Percentiles rank a stretch among this genome's conserved stretches.
phyloP scores from a whole-genome alignment of 192 early-diverging fungal genomes.

The Coemansia javaensis region DNA sequence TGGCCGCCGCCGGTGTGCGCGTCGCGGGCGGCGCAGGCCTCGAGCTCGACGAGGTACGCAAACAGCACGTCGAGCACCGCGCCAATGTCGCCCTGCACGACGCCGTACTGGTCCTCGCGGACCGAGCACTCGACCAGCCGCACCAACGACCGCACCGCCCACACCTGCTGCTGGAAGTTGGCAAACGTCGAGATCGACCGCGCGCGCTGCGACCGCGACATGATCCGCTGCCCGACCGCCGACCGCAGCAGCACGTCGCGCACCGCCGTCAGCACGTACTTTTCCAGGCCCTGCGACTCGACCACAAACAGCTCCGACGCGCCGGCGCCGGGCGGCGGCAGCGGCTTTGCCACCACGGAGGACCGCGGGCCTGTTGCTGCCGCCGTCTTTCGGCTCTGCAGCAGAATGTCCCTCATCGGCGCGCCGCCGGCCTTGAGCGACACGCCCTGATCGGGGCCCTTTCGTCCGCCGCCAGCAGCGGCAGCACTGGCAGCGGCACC shows the following conservation, averaged over 20 bases:
- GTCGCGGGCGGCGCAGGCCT: slow-evolving; percentile 12
- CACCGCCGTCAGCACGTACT: slow-evolving; percentile 40
- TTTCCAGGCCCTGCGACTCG: slow-evolving; percentile 48
- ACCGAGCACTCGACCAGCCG: slow-evolving; percentile 42
- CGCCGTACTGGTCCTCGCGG: slow-evolving; percentile 39
- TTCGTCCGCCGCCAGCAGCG: not conserved
- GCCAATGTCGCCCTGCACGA: slow-evolving; percentile 42
- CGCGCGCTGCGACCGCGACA: slow-evolving; percentile 21
- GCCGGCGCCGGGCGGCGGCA: no score
- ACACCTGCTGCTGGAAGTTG: slow-evolving; percentile 49
- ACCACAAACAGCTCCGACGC: slow-evolving; percentile 29
- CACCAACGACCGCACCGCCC: slow-evolving; percentile 42
- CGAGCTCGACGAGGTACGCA: slow-evolving; percentile 33
- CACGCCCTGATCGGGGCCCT: not conserved
- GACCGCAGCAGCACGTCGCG: slow-evolving; percentile 39
- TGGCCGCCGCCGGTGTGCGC: slow-evolving; percentile 17
- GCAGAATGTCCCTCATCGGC: slow-evolving; percentile 33
- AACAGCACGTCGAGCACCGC: slow-evolving; percentile 22
- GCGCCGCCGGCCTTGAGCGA: slow-evolving; percentile 18
- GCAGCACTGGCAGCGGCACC: no score
- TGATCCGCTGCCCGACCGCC: slow-evolving; percentile 23
- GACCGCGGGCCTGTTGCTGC: no score
- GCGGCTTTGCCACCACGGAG: no score
- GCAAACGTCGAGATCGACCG: slow-evolving; percentile 25
- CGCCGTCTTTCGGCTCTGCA: slow-evolving; percentile 8